phyloP scores from a whole-genome alignment of 2,329 filamentous ascomycete species.

The Botryotinia convoluta region DNA sequence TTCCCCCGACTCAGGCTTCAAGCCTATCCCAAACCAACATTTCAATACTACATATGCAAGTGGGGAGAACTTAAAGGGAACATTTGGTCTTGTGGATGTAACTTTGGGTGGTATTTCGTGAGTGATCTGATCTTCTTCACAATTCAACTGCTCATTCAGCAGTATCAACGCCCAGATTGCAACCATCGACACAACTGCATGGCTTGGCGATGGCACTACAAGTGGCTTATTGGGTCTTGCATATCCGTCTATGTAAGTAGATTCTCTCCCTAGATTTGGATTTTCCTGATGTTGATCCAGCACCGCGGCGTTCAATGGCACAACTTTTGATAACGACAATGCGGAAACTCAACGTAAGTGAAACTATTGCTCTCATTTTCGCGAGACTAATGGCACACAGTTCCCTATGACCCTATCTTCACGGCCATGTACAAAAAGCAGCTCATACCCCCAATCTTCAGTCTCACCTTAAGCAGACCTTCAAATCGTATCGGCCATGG shows the following conservation, averaged over 20 bases:
- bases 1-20: constrained; percentile 37
- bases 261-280: neutral
- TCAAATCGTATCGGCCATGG: constrained; percentile 38
- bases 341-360: constrained; percentile 5
- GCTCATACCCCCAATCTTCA: constrained; percentile 47
- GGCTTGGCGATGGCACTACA: constrained; percentile 45
- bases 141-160: neutral
- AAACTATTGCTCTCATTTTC: neutral
- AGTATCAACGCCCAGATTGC: constrained; percentile 44
- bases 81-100: constrained; percentile 40
- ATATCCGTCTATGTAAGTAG: constrained; percentile 44
- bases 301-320: constrained; percentile 17
- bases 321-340: constrained; percentile 17
- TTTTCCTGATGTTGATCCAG: neutral
- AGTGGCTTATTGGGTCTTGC: constrained; percentile 52
- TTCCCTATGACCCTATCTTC: constrained; percentile 50
- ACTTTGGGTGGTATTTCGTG: constrained; percentile 46
- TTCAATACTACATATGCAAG: constrained; percentile 47
- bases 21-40: constrained; percentile 41
- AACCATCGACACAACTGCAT: constrained; percentile 44
- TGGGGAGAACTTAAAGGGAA: constrained; percentile 43
- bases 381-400: neutral
- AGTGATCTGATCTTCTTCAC: neutral
- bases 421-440: constrained; percentile 47
- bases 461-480: constrained; percentile 40